Percentiles rank a stretch among this genome's conserved stretches.
phyloP scores from a whole-genome alignment of 2,329 filamentous ascomycete genomes.

The Penicillium brasilianum region DNA sequence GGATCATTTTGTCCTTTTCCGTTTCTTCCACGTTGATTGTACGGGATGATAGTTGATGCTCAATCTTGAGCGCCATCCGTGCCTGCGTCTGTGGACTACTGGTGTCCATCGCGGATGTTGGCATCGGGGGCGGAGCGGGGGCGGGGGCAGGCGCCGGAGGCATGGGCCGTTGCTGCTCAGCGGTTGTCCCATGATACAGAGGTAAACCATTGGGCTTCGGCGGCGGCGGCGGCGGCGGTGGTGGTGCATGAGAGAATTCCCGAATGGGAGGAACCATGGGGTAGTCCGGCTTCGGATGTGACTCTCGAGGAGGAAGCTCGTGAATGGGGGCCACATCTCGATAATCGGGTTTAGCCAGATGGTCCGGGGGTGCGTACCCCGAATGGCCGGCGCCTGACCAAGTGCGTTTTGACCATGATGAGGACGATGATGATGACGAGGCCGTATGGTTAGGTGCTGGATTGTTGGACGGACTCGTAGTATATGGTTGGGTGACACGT shows the following conservation, averaged over 20 bases:
- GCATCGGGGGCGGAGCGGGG: not conserved
- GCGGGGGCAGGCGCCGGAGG: conserved; percentile 28
- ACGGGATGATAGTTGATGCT: conserved; percentile 47
- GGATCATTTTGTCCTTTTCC: conserved; percentile 90
- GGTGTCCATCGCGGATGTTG: conserved; percentile 38
- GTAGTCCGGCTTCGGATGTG: conserved; percentile 47
- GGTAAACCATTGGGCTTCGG: conserved; percentile 42
- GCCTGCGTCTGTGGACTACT: conserved; percentile 51
- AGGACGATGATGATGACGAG: conserved; percentile 10
- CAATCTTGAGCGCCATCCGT: conserved; percentile 50
- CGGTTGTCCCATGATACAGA: conserved; percentile 43
- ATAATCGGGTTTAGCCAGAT: conserved; percentile 46
- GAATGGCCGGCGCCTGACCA: conserved; percentile 46
- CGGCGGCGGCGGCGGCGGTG: conserved; percentile 40
- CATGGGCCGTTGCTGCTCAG: conserved; percentile 40
- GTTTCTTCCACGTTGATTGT: conserved; percentile 56
- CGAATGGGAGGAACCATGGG: conserved; percentile 48
- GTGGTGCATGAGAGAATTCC: conserved; percentile 44
- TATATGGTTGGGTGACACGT: conserved; percentile 43
- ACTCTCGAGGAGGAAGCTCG: conserved; percentile 47
- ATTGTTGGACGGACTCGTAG: conserved; percentile 45
- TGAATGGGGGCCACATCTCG: conserved; percentile 49
- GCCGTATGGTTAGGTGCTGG: conserved; percentile 35
- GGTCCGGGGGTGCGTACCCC: conserved; percentile 44
- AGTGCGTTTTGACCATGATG: conserved; percentile 49